Base-by-base conservation (phyloP, 2,329 filamentous ascomycete genomes). In the Colletotrichum sp. region DNA sequence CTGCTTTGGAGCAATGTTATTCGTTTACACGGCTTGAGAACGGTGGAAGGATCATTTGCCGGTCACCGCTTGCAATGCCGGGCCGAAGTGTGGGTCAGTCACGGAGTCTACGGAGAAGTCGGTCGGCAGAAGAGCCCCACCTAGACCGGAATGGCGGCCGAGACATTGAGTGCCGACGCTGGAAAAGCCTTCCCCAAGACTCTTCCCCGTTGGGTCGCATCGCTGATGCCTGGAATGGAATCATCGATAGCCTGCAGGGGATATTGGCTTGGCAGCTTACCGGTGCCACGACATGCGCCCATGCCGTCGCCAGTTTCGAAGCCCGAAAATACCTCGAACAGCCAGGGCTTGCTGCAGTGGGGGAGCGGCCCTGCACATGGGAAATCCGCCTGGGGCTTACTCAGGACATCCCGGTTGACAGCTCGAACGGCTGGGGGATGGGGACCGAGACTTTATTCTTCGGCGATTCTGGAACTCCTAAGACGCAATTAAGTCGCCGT, bases 251-350 rank as follows among this genome's bases (percentile, higher is more conserved):
- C 34, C 10, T 43, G 69, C 63, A 75, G 56, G 38, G 56, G n/a
- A 62, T 36, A 73, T 68, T 43, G 63, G 73, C 73, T 73, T 73
- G 73, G 63, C 73, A 59, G 63, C 56, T 72, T 38, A 68, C 52
- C 59, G 10, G 61, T 61, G 30, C 52, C 68, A 38, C 62, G 56
- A 56, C 16, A 26, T 34, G 38, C 13, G n/a, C 43, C 62, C 56
- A 24, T 58, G 32, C 26, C n/a, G 32, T 34, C 21, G 26, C 13
- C 24, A n/a, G n/a, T 52, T 48, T 63, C 21, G 70, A 61, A 66
- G 56, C 38, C 30, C 52, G 38, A 58, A 62, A 58, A 63, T 72
- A 43, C 36, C 38, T 63, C 32, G 55, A 61, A 69, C 34, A 24
- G 24, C 2, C 65, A 58, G 52, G 21, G 30, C 48, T 13, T 30